Conservation (phyloP, 78 protist genomes). For the Bodo saltans region DNA sequence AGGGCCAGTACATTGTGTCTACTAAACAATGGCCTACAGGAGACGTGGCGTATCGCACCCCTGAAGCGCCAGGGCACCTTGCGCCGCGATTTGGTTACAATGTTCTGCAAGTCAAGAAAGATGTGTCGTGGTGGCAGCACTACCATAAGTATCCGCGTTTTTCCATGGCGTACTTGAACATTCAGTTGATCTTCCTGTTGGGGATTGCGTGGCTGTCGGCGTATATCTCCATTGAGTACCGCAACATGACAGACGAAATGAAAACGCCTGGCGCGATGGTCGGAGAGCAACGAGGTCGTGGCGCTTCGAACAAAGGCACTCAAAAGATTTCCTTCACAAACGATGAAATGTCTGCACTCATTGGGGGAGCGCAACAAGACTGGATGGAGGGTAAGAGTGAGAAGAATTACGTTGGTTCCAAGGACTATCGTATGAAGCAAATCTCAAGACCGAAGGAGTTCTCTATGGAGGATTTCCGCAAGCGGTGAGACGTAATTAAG, state of each 20-base stretch:
- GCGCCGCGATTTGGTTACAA: background rate
- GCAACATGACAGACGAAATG: background rate
- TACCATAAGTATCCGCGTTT: background rate
- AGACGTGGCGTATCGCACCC: background rate
- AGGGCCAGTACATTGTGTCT: background rate
- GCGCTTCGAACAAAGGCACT: background rate
- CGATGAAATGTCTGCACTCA: too few species aligned
- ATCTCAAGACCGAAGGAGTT: background rate
- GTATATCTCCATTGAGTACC: background rate
- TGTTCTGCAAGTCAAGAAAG: background rate
- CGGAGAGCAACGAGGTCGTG: background rate
- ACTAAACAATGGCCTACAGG: background rate
- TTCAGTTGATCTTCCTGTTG: background rate
- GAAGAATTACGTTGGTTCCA: background rate
- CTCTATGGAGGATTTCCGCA: background rate
- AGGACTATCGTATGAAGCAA: background rate
- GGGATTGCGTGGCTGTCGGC: background rate
- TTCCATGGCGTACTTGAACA: background rate
- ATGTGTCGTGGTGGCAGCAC: background rate
- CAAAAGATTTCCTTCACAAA: background rate
- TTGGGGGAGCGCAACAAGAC: too few species aligned
- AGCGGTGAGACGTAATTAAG: too few species aligned
- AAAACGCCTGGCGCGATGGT: background rate
- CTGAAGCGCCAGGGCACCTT: background rate
- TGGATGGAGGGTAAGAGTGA: background rate